Conservation (phyloP, 208 protist species). For the Crithidia expoeki region DNA sequence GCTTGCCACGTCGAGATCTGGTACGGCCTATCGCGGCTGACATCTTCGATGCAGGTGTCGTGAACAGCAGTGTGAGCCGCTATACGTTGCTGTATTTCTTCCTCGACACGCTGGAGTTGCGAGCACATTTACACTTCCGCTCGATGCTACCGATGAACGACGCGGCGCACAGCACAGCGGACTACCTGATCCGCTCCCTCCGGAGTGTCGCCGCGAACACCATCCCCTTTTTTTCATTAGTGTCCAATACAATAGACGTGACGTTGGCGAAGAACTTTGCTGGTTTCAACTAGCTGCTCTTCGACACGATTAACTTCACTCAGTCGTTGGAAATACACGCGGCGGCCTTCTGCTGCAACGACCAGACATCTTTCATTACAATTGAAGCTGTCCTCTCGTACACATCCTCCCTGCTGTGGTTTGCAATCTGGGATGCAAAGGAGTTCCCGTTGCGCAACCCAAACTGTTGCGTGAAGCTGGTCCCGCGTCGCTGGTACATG, state of each 20-base stretch:
- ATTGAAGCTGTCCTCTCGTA: constrained; percentile 32
- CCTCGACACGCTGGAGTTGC: constrained; percentile 38
- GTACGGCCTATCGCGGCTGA: constrained; percentile 35
- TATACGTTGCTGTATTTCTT: constrained; percentile 45
- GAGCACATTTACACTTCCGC: constrained; percentile 27
- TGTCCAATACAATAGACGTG: constrained; percentile 25
- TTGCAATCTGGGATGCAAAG: constrained; percentile 42
- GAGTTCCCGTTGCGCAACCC: constrained; percentile 48
- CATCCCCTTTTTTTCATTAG: constrained; percentile 31
- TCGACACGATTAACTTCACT: constrained; percentile 34
- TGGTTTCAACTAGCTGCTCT: constrained; percentile 34
- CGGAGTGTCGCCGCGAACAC: constrained; percentile 27
- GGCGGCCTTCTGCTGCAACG: constrained; percentile 37
- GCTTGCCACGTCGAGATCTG: constrained; percentile 25
- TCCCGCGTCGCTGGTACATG: constrained; percentile 37
- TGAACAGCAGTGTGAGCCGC: constrained; percentile 30
- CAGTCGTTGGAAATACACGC: constrained; percentile 36
- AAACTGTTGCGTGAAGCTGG: constrained; percentile 42
- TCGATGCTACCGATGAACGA: constrained; percentile 20
- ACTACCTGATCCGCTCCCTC: constrained; percentile 30
- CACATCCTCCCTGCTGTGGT: constrained; percentile 45
- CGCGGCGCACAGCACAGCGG: constrained; percentile 22
- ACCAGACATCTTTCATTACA: constrained; percentile 33
- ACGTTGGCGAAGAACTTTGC: constrained; percentile 28
- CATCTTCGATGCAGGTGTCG: constrained; percentile 29